A percentile compares a stretch with the other conserved stretches of the same genome.
These are phyloP conservation scores for Acidomyces sp. DNA, from an alignment of 495 filamentous ascomycete species.

Conservation along the genomic window DNA sequence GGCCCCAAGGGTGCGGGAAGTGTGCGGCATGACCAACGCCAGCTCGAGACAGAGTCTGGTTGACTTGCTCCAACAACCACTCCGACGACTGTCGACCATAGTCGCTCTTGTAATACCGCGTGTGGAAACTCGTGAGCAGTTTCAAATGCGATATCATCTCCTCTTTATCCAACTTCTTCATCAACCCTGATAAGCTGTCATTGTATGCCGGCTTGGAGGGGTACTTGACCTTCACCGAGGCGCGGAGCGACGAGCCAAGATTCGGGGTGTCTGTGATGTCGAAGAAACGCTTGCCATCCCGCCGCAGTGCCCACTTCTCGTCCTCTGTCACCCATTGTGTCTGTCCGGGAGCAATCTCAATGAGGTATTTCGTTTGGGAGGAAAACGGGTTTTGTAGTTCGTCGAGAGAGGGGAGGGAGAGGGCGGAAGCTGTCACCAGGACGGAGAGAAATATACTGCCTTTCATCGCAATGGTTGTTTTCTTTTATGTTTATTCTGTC, in stretches of 20 bases:
- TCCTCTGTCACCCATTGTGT: constrained; percentile 82
- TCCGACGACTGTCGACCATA: constrained; percentile 77
- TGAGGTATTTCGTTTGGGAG: constrained; percentile 46
- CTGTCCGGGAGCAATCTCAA: constrained; percentile 79
- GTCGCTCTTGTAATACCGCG: constrained; percentile 78
- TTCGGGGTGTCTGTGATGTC: constrained; percentile 69
- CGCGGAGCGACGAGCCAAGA: constrained; percentile 33
- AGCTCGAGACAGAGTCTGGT: constrained; percentile 50
- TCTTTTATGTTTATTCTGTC: neutral
- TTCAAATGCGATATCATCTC: constrained; percentile 69
- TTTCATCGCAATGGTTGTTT: constrained; percentile 4
- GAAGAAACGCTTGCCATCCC: constrained; percentile 72
- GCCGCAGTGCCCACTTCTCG: constrained; percentile 80
- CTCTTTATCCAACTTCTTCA: constrained; percentile 54
- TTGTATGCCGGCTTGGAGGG: constrained; percentile 55
- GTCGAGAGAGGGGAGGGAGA: constrained; percentile 11
- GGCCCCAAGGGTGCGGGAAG: constrained; percentile 79
- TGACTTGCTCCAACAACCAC: constrained; percentile 74
- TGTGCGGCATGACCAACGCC: constrained; percentile 60
- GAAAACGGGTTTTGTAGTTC: constrained; percentile 12
- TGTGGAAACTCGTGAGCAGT: constrained; percentile 69
- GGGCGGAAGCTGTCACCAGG: constrained; percentile 7
- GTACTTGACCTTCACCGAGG: constrained; percentile 40
- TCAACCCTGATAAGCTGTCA: constrained; percentile 51
- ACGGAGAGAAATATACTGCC: neutral